Evolutionary conservation across 345 rosid species (phyloP).

Genomic region (Lumnitzera littorea): DNA sequence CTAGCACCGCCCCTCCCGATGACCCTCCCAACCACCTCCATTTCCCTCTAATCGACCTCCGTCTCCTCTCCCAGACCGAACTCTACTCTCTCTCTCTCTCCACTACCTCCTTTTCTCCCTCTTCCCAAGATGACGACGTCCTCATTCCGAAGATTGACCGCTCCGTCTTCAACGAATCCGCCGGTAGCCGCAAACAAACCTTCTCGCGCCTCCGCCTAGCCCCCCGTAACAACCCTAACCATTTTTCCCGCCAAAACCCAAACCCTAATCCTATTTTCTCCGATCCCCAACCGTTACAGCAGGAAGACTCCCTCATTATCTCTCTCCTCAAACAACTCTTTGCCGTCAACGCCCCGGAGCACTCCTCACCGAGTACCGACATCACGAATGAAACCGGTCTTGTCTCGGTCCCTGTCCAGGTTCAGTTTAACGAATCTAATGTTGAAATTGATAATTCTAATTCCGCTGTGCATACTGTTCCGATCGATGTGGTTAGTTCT

Average conservation of each 20-base stretch:
- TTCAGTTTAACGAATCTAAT: conserved; percentile 12
- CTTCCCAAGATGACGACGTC: conserved; percentile 28
- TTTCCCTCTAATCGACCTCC: conserved; percentile 54
- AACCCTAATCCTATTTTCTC: neutral
- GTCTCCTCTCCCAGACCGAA: conserved; percentile 27
- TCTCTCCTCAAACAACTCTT: conserved; percentile 56
- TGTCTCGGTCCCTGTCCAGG: conserved; percentile 32
- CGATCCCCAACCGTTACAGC: conserved; percentile 25
- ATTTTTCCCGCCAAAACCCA: conserved; percentile 11
- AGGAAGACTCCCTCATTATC: conserved; percentile 42
- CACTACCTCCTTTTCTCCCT: conserved; percentile 26
- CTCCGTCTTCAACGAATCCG: conserved; percentile 89
- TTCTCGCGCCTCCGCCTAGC: conserved; percentile 81
- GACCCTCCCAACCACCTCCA: conserved; percentile 37
- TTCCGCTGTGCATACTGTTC: conserved; percentile 3
- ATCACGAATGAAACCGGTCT: conserved; percentile 13
- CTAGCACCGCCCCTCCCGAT: conserved; percentile 23
- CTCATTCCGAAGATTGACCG: conserved; percentile 73
- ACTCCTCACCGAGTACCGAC: neutral
- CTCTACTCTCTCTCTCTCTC: conserved; percentile 14
- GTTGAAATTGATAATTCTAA: neutral
- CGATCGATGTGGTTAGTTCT: conserved; percentile 5
- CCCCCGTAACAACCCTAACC: conserved; percentile 31
- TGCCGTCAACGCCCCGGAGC: conserved; percentile 23
- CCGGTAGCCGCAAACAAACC: conserved; percentile 91